Base-by-base conservation (phyloP, 257 asterid genomes). In the Plantago elongata region DNA sequence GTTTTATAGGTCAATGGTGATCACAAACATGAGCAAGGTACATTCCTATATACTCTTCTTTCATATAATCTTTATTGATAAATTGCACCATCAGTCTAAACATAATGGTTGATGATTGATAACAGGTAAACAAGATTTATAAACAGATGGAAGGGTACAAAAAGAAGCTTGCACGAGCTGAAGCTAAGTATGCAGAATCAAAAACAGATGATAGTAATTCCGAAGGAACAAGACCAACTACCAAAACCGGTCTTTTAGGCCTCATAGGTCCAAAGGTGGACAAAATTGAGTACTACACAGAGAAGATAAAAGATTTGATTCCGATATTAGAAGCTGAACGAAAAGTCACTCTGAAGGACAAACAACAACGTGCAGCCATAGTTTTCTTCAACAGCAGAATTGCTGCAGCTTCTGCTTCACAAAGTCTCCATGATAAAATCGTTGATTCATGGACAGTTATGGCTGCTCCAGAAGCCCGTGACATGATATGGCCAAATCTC, bases 351-450 rank as follows among this genome's bases (percentile, higher is more conserved):
- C 77, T 89, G 51, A 84, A 81, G 72, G 96, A 92, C 70, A 85
- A 76, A 67, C 97, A 89, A 18, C 85, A 74, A 73, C 27, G 74
- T 62, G 79, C 97, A 3, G 96, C 99, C 16, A 15, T 92, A n/a
- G 74, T 92, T 67, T 84, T 92, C 68, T 86, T 92, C 72, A 81
- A 79, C 60, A 82, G 76, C 78, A 72, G 99, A 61, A 80, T 76
- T 44, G 61, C 87, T 13, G 97, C 97, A 48, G 92, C 97, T 5
- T 75, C 96, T 51, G 99, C 99, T 27, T 68, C 88, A 15, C 99
- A 92, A 70, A 75, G 86, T 71, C 75, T 92, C 12, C 99, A 89
- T 14, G 96, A 84, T 64, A 77, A 74, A 18, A 73, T 79, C 69
- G 88, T 87, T 51, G 92, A 89, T 49, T 65, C 65, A 14, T 92